These are phyloP conservation scores for Cryptococcus floricola DNA, from an alignment of 1,284 basidiomycete genomes.

Conservation along the genomic window DNA sequence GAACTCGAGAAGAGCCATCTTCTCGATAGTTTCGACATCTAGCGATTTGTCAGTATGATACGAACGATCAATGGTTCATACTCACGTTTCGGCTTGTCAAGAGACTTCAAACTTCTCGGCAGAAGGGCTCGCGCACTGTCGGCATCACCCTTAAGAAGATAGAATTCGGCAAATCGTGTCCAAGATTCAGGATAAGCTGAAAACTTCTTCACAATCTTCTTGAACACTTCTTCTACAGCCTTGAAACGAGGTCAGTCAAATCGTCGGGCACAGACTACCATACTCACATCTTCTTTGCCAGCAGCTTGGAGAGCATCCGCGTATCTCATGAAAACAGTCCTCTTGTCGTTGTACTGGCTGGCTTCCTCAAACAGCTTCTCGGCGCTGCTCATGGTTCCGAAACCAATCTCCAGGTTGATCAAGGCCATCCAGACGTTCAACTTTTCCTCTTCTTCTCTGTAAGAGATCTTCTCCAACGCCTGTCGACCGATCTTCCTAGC, in stretches of 20 bases:
- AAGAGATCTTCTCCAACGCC: slow-evolving; percentile 83
- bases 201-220: slow-evolving; percentile 86
- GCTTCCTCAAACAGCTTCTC: slow-evolving; percentile 87
- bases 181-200: slow-evolving; percentile 86
- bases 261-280: not conserved
- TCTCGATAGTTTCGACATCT: slow-evolving; percentile 93
- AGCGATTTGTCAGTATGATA: not conserved
- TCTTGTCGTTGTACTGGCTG: slow-evolving; percentile 82
- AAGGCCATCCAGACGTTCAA: slow-evolving; percentile 97
- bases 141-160: slow-evolving; percentile 64
- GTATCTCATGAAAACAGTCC: slow-evolving; percentile 79
- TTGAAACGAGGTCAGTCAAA: slow-evolving; percentile 39
- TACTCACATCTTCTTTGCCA: slow-evolving; percentile 69
- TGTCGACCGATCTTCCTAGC: slow-evolving; percentile 81
- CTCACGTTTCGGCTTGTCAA: slow-evolving; percentile 93
- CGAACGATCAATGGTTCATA: slow-evolving; percentile 12
- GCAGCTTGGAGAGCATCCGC: slow-evolving; percentile 79
- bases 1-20: slow-evolving; percentile 94
- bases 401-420: slow-evolving; percentile 91
- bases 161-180: slow-evolving; percentile 76
- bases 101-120: slow-evolving; percentile 81
- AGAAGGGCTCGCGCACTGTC: slow-evolving; percentile 82
- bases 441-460: slow-evolving; percentile 94
- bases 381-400: slow-evolving; percentile 77
- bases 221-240: slow-evolving; percentile 83